These are phyloP conservation scores for Ormosia semicastrata DNA, from an alignment of 306 rosid genomes.

Conservation along the genomic window DNA sequence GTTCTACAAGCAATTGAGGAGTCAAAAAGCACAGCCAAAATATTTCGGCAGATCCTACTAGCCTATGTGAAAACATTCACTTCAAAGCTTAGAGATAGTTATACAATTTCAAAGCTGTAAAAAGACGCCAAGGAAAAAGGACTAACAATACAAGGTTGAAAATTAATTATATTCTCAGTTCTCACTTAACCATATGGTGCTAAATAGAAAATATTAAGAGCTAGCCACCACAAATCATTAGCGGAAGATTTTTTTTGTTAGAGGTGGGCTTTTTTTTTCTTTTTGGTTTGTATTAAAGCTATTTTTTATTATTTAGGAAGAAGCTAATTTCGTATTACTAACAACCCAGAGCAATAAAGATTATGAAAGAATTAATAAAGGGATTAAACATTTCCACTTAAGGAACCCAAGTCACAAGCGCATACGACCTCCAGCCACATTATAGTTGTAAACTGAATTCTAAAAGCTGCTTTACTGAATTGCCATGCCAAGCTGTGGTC, in stretches of 20 bases:
- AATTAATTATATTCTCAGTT: background rate
- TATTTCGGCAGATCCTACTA: slow-evolving; percentile 3
- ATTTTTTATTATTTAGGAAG: background rate
- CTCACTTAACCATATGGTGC: background rate
- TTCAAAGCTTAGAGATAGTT: background rate
- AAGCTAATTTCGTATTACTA: background rate
- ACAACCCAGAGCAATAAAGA: background rate
- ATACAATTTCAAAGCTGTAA: background rate
- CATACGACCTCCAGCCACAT: background rate
- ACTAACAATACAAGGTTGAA: slow-evolving; percentile 10
- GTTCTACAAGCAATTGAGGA: background rate
- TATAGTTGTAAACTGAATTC: background rate
- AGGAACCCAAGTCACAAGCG: background rate
- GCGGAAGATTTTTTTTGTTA: background rate
- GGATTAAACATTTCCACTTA: background rate
- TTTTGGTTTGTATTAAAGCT: background rate
- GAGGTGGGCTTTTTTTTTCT: background rate
- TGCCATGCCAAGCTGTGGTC: background rate
- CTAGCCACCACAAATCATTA: background rate
- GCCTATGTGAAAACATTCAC: slow-evolving; percentile 3
- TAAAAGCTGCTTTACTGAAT: slow-evolving; percentile 1
- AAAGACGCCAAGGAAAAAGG: background rate
- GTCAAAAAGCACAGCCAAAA: background rate
- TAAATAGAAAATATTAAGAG: slow-evolving; percentile 7
- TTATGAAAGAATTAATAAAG: background rate